A percentile compares a stretch with the other conserved stretches of the same genome.
Conservation (phyloP, 1,284 basidiomycete species). For the Phlebopus sp. region DNA sequence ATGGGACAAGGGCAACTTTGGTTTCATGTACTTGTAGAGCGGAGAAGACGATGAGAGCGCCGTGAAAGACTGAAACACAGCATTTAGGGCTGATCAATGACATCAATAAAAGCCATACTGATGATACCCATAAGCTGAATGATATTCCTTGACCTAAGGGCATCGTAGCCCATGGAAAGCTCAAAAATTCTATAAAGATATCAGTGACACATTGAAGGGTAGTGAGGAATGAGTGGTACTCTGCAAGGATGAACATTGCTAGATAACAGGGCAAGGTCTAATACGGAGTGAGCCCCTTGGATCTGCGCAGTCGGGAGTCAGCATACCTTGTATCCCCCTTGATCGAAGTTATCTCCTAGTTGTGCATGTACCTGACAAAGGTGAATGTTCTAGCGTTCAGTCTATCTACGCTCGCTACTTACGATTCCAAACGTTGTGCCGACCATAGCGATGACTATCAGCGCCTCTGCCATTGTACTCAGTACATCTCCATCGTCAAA, state of each 20-base stretch:
- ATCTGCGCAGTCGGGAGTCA: not conserved
- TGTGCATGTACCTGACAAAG: slow-evolving; percentile 49
- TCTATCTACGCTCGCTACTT: slow-evolving; percentile 13
- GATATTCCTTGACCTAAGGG: slow-evolving; percentile 68
- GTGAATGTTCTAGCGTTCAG: slow-evolving; percentile 4
- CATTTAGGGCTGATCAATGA: slow-evolving; percentile 11
- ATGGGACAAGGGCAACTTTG: slow-evolving; percentile 49
- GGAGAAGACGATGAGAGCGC: slow-evolving; percentile 67
- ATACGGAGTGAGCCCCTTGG: slow-evolving; percentile 10
- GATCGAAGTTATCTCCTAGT: slow-evolving; percentile 40
- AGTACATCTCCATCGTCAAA: slow-evolving; percentile 4
- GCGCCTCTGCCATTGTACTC: slow-evolving; percentile 39
- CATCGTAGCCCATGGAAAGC: slow-evolving; percentile 70
- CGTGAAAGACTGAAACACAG: slow-evolving; percentile 60
- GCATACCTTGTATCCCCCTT: slow-evolving; percentile 51
- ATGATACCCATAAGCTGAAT: slow-evolving; percentile 75
- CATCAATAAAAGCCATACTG: slow-evolving; percentile 38
- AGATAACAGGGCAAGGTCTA: slow-evolving; percentile 84
- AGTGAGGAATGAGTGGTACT: slow-evolving; percentile 43
- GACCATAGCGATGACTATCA: slow-evolving; percentile 54
- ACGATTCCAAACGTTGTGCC: slow-evolving; percentile 52
- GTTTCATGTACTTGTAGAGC: slow-evolving; percentile 76
- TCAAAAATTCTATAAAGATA: slow-evolving; percentile 59
- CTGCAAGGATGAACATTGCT: slow-evolving; percentile 75
- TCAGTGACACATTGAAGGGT: not conserved